phyloP scores from a whole-genome alignment of 202 grass and related monocot species.

The Thinopyrum obtusiflorum region DNA sequence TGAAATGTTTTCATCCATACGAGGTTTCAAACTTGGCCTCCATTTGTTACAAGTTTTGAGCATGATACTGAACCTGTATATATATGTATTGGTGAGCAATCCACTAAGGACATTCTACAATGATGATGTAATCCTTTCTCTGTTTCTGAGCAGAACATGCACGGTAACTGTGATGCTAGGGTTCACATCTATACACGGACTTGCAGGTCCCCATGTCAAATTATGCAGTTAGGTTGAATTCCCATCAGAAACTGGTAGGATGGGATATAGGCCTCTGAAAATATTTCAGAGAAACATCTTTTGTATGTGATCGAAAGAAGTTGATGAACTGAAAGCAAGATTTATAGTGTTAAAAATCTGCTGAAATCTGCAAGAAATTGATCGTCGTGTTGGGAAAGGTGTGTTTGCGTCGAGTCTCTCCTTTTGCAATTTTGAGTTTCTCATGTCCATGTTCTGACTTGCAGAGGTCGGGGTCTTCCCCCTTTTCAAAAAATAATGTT shows the following conservation, averaged over 20 bases:
- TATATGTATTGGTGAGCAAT: no score
- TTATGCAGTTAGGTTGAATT: conserved; percentile 15
- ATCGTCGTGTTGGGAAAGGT: no score
- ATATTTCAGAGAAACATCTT: neutral
- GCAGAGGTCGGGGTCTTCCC: no score
- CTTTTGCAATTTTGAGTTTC: no score
- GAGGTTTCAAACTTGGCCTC: neutral
- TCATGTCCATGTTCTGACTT: no score
- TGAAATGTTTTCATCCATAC: neutral
- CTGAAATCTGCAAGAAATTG: no score
- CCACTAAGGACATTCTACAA: neutral
- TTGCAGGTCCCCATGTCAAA: conserved; percentile 10
- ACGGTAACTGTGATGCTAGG: neutral
- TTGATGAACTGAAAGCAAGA: no score
- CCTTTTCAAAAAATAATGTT: no score
- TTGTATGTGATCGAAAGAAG: no score
- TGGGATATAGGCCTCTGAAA: neutral
- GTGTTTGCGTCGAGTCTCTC: no score
- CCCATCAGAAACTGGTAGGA: neutral
- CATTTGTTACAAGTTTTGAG: neutral
- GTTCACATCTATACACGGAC: neutral
- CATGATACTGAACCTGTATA: neutral
- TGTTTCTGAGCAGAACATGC: neutral
- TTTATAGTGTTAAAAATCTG: no score
- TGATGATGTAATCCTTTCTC: neutral